Evolutionary conservation across 2,329 filamentous ascomycete genomes (phyloP).

Genomic region (Diplodia seriata): DNA sequence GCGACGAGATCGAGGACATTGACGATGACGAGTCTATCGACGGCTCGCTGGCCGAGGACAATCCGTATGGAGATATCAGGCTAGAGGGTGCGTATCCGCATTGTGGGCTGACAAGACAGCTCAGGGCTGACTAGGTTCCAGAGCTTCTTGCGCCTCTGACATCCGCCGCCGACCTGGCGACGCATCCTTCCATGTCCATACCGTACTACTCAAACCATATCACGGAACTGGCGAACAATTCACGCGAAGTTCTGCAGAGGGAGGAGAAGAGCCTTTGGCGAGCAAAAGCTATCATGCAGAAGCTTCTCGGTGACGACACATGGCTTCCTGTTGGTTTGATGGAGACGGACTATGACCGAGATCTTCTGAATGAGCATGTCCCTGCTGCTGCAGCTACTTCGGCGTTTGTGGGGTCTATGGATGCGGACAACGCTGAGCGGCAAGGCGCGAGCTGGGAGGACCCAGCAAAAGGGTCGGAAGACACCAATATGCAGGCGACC

Average conservation of each 20-base stretch:
- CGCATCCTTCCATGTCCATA: conserved; percentile 75
- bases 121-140: conserved; percentile 49
- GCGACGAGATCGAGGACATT: conserved; percentile 76
- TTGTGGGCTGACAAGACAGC: conserved; percentile 2
- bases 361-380: conserved; percentile 47
- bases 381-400: conserved; percentile 6
- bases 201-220: conserved; percentile 78
- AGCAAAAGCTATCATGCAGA: conserved; percentile 75
- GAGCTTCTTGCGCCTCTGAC: conserved; percentile 78
- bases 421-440: conserved; percentile 12
- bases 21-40: conserved; percentile 71
- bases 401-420: conserved; percentile 11
- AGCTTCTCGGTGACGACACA: conserved; percentile 75
- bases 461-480: conserved; percentile 7
- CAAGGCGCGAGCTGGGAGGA: conserved; percentile 28
- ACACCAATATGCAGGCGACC: conserved; percentile 9
- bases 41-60: conserved; percentile 60
- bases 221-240: conserved; percentile 72
- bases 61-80: conserved; percentile 75
- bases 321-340: conserved; percentile 65
- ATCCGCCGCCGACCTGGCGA: conserved; percentile 74
- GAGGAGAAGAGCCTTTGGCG: conserved; percentile 76
- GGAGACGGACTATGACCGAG: conserved; percentile 58
- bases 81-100: conserved; percentile 64
- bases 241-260: conserved; percentile 73